Evolutionary conservation across 495 filamentous ascomycete genomes (phyloP), one percentile per base, ranked within the genome.

Genomic region (Neurospora sp.): DNA sequence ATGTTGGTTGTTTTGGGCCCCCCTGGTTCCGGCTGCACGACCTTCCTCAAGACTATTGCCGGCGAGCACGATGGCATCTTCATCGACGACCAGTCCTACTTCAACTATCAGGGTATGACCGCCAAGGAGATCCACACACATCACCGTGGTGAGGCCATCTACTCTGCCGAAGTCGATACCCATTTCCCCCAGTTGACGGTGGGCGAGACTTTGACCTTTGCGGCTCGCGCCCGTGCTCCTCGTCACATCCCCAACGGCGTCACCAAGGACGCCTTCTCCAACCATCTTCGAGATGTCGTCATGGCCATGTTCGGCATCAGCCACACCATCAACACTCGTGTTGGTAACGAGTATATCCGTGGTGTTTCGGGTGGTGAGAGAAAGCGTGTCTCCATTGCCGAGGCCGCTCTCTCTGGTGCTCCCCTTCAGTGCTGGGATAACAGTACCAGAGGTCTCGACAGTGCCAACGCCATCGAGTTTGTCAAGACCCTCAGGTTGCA

Each of bases 341-440:
- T 96, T 27, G 93, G 93, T 39, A 93, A 94, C 78, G 91, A 93
- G 71, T 92, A 90, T 71, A 86, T 94, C 68, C 88, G 92, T 45
- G 93, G 93, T 72, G 90, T 96, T 0, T 91, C 88, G 39, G 93
- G 93, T 70, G 93, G 93, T 72, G 93, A 97, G 80, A 80, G 93
- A 10, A 95, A 94, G 82, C 89, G 93, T 73, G 91, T 94, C 68
- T 92, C 89, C 80, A 94, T 96, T 75, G 90, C 92, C 4, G 93
- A 96, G 75, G 86, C 85, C 31, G 86, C 87, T 8, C 82, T 94
- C 31, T 90, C 88, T 59, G 85, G 86, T 8, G 87, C 87, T 31
- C 89, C 91, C 0, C 79, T 96, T 14, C 91, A 93, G 76, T 94
- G 92, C 83, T 96, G 93, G 93, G 93, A 96, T 76, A 92, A 93